phyloP scores from a whole-genome alignment of 352 stramenopile genomes.

The Pythium sp. region DNA sequence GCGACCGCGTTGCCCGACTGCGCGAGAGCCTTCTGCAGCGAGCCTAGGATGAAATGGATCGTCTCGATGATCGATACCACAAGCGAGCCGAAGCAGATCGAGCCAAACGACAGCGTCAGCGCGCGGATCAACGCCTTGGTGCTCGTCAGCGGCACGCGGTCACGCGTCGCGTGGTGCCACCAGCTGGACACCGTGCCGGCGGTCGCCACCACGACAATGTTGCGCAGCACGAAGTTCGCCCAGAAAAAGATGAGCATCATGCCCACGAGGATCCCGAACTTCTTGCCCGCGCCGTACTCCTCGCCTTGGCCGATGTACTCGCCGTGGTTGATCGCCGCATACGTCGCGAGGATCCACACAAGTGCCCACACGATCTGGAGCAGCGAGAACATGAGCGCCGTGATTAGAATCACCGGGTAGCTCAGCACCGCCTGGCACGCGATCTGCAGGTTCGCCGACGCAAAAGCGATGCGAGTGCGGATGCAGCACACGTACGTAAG shows the following conservation, averaged over 20 bases:
- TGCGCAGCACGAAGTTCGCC: slow-evolving; percentile 61
- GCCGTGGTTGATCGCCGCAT: slow-evolving; percentile 54
- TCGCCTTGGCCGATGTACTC: slow-evolving; percentile 39
- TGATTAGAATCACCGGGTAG: slow-evolving; percentile 69
- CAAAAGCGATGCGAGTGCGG: slow-evolving; percentile 59
- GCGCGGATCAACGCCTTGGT: slow-evolving; percentile 46
- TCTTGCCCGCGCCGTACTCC: slow-evolving; percentile 31
- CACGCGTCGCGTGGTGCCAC: slow-evolving; percentile 62
- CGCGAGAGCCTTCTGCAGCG: slow-evolving; percentile 34
- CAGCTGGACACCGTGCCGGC: slow-evolving; percentile 85
- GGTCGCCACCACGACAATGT: slow-evolving; percentile 81
- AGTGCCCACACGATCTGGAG: slow-evolving; percentile 71
- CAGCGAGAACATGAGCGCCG: slow-evolving; percentile 67
- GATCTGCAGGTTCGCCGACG: slow-evolving; percentile 78
- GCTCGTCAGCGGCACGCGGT: slow-evolving; percentile 28
- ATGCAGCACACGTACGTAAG: slow-evolving; percentile 59
- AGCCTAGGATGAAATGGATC: slow-evolving; percentile 44
- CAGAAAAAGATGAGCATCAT: slow-evolving; percentile 85
- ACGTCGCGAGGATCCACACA: slow-evolving; percentile 72
- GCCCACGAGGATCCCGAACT: slow-evolving; percentile 39
- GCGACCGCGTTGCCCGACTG: slow-evolving; percentile 57
- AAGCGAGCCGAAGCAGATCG: slow-evolving; percentile 82
- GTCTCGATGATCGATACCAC: slow-evolving; percentile 69
- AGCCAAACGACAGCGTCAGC: slow-evolving; percentile 82
- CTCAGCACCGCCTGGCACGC: slow-evolving; percentile 70